phyloP scores from a whole-genome alignment of 2,329 filamentous ascomycete genomes.

The Knoxdaviesia proteae region DNA sequence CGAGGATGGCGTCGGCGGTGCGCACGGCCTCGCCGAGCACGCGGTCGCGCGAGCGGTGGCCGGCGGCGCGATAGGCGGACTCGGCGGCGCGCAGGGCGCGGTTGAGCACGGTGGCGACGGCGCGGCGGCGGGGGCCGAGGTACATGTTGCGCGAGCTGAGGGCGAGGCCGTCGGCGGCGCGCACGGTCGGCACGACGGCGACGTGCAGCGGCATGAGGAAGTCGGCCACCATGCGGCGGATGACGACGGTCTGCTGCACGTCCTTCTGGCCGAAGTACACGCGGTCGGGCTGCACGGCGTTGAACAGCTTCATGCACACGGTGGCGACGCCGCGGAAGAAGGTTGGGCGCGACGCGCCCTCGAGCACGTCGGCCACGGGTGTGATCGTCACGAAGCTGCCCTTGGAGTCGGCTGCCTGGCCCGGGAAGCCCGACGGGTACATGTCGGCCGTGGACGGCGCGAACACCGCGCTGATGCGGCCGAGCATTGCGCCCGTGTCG shows the following conservation, averaged over 20 bases:
- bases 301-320: slow-evolving; percentile 64
- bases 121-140: slow-evolving; percentile 53
- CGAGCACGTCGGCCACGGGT: slow-evolving; percentile 59
- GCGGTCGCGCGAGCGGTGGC: slow-evolving; percentile 30
- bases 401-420: slow-evolving; percentile 49
- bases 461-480: slow-evolving; percentile 65
- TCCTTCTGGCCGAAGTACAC: slow-evolving; percentile 97
- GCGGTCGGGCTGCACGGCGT: slow-evolving; percentile 35
- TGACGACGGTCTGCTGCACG: slow-evolving; percentile 83
- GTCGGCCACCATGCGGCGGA: slow-evolving; percentile 70
- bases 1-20: slow-evolving; percentile 31
- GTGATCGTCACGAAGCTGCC: slow-evolving; percentile 87
- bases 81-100: slow-evolving; percentile 53
- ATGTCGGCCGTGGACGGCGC: slow-evolving; percentile 65
- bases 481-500: slow-evolving; percentile 34
- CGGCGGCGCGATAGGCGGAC: slow-evolving; percentile 34
- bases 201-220: slow-evolving; percentile 64
- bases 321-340: slow-evolving; percentile 96
- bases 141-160: slow-evolving; percentile 91
- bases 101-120: slow-evolving; percentile 50
- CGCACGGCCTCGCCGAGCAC: slow-evolving; percentile 53
- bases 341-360: slow-evolving; percentile 70
- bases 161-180: slow-evolving; percentile 67
- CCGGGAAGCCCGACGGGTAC: slow-evolving; percentile 66
- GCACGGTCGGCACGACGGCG: slow-evolving; percentile 50